Conservation (phyloP, 2,329 filamentous ascomycete species). For the Elsinoe perseae region DNA sequence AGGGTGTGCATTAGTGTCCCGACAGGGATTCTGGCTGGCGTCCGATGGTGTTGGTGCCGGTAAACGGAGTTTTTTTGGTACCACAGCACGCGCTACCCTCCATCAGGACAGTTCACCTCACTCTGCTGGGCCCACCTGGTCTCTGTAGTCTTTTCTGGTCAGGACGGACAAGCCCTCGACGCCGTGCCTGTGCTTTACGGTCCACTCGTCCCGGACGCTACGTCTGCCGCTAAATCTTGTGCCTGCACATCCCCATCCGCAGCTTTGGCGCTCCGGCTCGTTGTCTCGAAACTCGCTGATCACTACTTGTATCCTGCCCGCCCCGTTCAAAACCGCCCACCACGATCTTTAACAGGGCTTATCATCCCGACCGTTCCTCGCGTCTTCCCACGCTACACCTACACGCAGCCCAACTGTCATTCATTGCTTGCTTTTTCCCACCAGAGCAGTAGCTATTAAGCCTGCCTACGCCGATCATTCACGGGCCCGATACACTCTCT, state of each 20-base stretch:
- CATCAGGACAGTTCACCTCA: slow-evolving; percentile 10
- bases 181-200: slow-evolving; percentile 11
- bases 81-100: slow-evolving; percentile 5
- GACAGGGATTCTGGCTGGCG: slow-evolving; percentile 8
- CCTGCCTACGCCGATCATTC: slow-evolving; percentile 14
- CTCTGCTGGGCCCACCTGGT: background rate
- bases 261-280: slow-evolving; percentile 12
- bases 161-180: background rate
- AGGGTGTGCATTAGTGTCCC: slow-evolving; percentile 11
- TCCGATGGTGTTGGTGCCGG: slow-evolving; percentile 1
- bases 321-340: slow-evolving; percentile 20
- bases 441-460: slow-evolving; percentile 11
- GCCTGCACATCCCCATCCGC: slow-evolving; percentile 15
- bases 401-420: slow-evolving; percentile 20
- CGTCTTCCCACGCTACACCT: slow-evolving; percentile 10
- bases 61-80: slow-evolving; percentile 4
- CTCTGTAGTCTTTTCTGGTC: background rate
- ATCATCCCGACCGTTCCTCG: slow-evolving; percentile 20
- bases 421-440: slow-evolving; percentile 21
- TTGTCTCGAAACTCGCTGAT: slow-evolving; percentile 18
- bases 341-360: slow-evolving; percentile 20
- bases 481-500: background rate
- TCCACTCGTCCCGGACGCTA: slow-evolving; percentile 16
- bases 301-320: slow-evolving; percentile 23
- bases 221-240: slow-evolving; percentile 16